Conservation (phyloP, 2,329 filamentous ascomycete species). For the Stylonectria norvegica region DNA sequence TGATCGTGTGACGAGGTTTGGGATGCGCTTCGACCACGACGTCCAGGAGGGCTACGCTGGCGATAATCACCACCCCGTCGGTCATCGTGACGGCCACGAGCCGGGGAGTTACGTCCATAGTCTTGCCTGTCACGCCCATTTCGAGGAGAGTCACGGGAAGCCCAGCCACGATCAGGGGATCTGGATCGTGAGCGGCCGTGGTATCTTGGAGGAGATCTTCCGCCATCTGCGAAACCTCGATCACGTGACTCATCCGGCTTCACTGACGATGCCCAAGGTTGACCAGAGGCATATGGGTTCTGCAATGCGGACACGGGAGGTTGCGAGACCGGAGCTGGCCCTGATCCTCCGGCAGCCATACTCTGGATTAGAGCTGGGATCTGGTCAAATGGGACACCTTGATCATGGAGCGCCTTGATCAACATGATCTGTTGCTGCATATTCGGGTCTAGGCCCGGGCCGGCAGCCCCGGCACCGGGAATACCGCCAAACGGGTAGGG, state of each 20-base stretch:
- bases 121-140: slow-evolving; percentile 64
- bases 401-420: slow-evolving; percentile 70
- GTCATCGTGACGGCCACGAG: slow-evolving; percentile 56
- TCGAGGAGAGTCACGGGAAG: slow-evolving; percentile 62
- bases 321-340: slow-evolving; percentile 33
- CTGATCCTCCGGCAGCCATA: slow-evolving; percentile 38
- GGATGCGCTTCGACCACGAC: slow-evolving; percentile 63
- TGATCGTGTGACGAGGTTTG: slow-evolving; percentile 40
- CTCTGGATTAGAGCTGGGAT: slow-evolving; percentile 59
- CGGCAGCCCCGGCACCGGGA: slow-evolving; percentile 23
- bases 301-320: slow-evolving; percentile 42
- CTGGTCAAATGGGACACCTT: slow-evolving; percentile 74
- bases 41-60: slow-evolving; percentile 77
- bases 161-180: slow-evolving; percentile 74
- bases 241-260: slow-evolving; percentile 52
- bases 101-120: slow-evolving; percentile 68
- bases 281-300: slow-evolving; percentile 36
- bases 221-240: slow-evolving; percentile 51
- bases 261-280: slow-evolving; percentile 31
- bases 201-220: slow-evolving; percentile 60
- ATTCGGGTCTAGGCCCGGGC: slow-evolving; percentile 46
- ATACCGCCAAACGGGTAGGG: slow-evolving; percentile 32
- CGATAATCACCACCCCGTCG: slow-evolving; percentile 69
- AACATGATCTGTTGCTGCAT: slow-evolving; percentile 70
- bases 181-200: slow-evolving; percentile 69